Conservation (phyloP, 176 grass and related monocot genomes). For the Triticum timopheevii region DNA sequence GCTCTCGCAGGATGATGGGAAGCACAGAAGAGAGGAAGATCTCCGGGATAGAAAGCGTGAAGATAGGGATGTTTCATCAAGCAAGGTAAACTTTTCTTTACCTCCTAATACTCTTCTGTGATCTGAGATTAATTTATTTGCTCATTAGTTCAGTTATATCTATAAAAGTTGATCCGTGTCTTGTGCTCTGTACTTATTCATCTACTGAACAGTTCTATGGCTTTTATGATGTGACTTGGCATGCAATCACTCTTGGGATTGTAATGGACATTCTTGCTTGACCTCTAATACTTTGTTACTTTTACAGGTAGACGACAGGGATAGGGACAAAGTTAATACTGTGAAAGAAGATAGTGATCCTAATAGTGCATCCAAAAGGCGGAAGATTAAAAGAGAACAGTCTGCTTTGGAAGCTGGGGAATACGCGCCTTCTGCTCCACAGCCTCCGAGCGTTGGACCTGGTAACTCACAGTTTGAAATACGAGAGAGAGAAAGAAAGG, state of each 20-base stretch:
- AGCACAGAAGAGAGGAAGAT: slow-evolving; percentile 88
- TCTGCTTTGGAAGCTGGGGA: slow-evolving; percentile 78
- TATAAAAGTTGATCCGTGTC: not conserved
- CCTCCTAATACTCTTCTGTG: not conserved
- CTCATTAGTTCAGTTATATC: slow-evolving; percentile 18
- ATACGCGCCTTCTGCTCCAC: slow-evolving; percentile 60
- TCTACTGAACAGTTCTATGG: not conserved
- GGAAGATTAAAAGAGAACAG: slow-evolving; percentile 79
- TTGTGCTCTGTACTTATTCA: not conserved
- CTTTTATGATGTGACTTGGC: not conserved
- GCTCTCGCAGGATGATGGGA: slow-evolving; percentile 64
- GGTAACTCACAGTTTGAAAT: slow-evolving; percentile 50
- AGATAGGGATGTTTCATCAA: slow-evolving; percentile 71
- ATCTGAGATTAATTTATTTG: not conserved
- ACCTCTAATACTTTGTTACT: slow-evolving; percentile 20
- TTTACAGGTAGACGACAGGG: slow-evolving; percentile 79
- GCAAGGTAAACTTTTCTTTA: slow-evolving; percentile 59
- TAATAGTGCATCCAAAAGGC: slow-evolving; percentile 65
- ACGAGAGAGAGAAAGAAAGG: slow-evolving; percentile 90
- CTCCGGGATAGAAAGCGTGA: slow-evolving; percentile 80
- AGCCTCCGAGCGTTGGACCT: slow-evolving; percentile 44
- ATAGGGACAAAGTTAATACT: slow-evolving; percentile 66
- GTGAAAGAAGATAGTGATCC: slow-evolving; percentile 81
- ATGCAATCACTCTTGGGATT: not conserved
- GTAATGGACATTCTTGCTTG: slow-evolving; percentile 3